phyloP scores from a whole-genome alignment of 208 protist species.

The Acanthamoeba healyi region DNA sequence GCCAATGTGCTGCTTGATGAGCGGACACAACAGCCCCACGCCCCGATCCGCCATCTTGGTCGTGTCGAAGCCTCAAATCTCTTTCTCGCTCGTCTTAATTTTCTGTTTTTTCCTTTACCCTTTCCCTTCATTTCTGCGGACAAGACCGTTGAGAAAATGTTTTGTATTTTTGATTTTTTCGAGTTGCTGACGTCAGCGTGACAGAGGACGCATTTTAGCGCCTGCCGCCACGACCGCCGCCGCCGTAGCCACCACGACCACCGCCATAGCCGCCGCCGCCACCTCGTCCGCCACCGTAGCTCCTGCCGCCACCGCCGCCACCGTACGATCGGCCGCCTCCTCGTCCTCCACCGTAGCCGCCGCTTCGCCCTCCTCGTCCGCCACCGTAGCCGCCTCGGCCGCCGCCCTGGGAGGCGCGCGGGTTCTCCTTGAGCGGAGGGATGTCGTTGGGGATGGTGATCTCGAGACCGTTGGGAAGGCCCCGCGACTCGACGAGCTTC shows the following conservation, averaged over 20 bases:
- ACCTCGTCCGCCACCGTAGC: neutral
- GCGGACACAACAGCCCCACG: conserved; percentile 39
- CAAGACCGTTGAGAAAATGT: too few relatives aligned
- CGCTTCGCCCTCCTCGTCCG: conserved; percentile 8
- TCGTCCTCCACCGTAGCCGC: neutral
- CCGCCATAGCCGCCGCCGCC: neutral
- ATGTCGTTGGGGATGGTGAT: neutral
- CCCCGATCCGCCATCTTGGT: conserved; percentile 36
- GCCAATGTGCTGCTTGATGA: conserved; percentile 67
- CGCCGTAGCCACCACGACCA: neutral
- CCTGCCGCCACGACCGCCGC: neutral
- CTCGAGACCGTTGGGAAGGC: neutral
- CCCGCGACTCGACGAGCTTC: neutral
- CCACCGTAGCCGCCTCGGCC: neutral
- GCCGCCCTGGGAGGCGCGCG: neutral
- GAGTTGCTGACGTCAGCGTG: too few relatives aligned
- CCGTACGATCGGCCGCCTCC: neutral
- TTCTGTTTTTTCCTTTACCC: too few relatives aligned
- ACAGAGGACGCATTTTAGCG: neutral
- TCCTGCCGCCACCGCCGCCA: neutral
- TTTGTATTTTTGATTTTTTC: too few relatives aligned
- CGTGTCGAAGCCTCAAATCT: too few relatives aligned
- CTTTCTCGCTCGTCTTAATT: too few relatives aligned
- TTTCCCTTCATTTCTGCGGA: too few relatives aligned
- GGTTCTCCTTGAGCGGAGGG: conserved; percentile 24